Percentiles rank a stretch among this genome's conserved stretches.
Conservation (phyloP, 768 basidiomycete species). For the Fomitopsis serialis region DNA sequence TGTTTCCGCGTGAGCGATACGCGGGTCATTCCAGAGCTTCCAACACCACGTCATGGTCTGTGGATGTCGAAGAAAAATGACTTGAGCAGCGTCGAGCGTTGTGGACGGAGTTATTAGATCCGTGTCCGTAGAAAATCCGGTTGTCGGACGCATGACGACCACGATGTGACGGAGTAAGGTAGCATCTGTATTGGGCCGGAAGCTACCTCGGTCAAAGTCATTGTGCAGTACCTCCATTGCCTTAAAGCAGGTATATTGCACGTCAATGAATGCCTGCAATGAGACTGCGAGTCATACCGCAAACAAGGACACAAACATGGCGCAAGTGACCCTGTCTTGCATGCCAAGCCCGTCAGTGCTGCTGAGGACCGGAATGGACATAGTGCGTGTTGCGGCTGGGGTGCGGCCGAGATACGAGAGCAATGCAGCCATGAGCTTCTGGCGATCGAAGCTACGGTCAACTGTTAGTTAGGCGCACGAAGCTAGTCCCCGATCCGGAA, state of each 20-base stretch:
- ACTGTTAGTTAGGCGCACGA: background rate
- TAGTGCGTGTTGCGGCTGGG: background rate
- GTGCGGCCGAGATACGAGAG: background rate
- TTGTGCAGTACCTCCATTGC: no score
- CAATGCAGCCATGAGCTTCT: background rate
- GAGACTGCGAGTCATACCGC: conserved; percentile 22
- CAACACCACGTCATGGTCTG: conserved; percentile 58
- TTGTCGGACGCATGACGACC: conserved; percentile 26
- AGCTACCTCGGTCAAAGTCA: conserved; percentile 2
- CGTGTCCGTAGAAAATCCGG: background rate
- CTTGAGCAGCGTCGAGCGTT: conserved; percentile 37
- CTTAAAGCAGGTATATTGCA: no score
- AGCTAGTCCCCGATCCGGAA: no score
- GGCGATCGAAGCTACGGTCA: background rate
- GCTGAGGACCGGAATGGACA: background rate
- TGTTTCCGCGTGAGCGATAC: conserved; percentile 42
- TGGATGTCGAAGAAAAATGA: conserved; percentile 56
- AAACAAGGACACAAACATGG: conserved; percentile 32
- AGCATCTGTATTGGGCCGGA: conserved; percentile 44
- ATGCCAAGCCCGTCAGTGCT: background rate
- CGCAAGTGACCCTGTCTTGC: conserved; percentile 26
- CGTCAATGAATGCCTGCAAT: no score
- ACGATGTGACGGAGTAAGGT: conserved; percentile 41
- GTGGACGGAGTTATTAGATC: conserved; percentile 9
- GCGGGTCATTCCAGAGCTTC: conserved; percentile 54